Evolutionary conservation across 371 early-diverging fungal genomes (phyloP), one percentile per base, ranked within the genome.

Genomic region (Mucor piriformis): DNA sequence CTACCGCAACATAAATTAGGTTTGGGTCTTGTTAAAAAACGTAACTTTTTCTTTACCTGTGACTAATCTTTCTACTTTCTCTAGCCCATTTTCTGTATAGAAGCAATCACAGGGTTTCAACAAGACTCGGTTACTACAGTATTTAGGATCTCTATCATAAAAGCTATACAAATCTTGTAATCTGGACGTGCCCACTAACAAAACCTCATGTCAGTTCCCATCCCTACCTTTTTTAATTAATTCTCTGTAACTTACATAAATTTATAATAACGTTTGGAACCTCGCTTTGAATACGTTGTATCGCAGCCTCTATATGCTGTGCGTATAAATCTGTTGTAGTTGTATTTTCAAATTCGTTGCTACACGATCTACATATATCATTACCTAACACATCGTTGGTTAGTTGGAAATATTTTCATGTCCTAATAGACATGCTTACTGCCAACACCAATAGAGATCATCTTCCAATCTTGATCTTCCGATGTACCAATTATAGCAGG

Each of bases 401-500:
- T 13, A 15, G 38, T 37, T 13, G 11, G 1, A 15, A 12, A 6
- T 10, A 37, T 15, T 15, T 37, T 37, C 29, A 29, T 48, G 29
- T n/a, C n/a, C n/a, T n/a, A 23, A 25, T 25, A 48, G 3, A 24
- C 11, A 15, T 15, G 12, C 46, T 16, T 67, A 67, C 67, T 59
- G 3, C 67, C 67, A 38, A 67, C 58, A 49, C 59, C 63, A 21
- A 67, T 54, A 5, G 49, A 54, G n/a, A 67, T 67, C 38, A 67
- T 33, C 18, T 67, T 67, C 67, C 67, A 67, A 20, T 58, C 57
- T 5, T 49, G 27, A 4, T 20, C 21, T 42, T 8, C 42, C 18
- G n/a, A 18, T 6, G 42, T n/a, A 10, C 18, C 42, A 18, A 42
- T 10, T 8, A 42, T 18, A 18, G 42, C 6, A 8, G 6, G 18